Evolutionary conservation across 805 yeast genomes (phyloP), one percentile per base, ranked within the genome.

Genomic region (Cyberlindnera galapagoensis): DNA sequence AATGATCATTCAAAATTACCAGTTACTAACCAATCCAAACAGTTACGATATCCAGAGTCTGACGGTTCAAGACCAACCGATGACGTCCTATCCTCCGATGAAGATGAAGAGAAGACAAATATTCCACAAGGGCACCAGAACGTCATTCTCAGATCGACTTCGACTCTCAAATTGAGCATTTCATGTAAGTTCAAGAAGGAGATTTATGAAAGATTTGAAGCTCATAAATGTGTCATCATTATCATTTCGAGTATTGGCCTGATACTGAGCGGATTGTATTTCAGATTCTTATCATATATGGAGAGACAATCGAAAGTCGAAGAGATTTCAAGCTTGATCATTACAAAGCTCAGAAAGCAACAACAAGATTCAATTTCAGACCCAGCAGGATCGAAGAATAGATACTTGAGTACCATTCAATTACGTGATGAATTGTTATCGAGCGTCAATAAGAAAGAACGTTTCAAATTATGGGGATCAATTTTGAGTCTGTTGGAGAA

Each of bases 361-460:
- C 60, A 67, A 5, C 52, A 51, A 30, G 30, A 49, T 30, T 43
- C 69, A 5, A 40, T 49, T 27, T 36, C 36, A 9, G 65, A 64
- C 17, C 39, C 42, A 28, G 54, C 52, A 16, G 63, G 59, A 11
- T 51, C 54, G 45, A 63, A 60, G 25, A 63, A 53, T 20, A 51
- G 64, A 8, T 80, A 67, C 46, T 59, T 84, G 36, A 84, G 85
- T 23, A 66, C 81, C 12, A 79, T 79, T 28, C 92, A 82, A 49
- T 61, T 84, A 17, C 66, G 94, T 24, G 92, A 82, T 51, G 67
- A 74, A 36, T 64, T 78, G 26, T 57, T 81, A 12, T 49, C 59
- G 41, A 44, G 52, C 6, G 42, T 44, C 12, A 42, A 26, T 7
- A 49, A 52, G 33, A 38, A 51, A 15, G 50, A 52, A 18, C 69